Base-by-base conservation (phyloP, 2,329 filamentous ascomycete species). In the Penicillium sp. region DNA sequence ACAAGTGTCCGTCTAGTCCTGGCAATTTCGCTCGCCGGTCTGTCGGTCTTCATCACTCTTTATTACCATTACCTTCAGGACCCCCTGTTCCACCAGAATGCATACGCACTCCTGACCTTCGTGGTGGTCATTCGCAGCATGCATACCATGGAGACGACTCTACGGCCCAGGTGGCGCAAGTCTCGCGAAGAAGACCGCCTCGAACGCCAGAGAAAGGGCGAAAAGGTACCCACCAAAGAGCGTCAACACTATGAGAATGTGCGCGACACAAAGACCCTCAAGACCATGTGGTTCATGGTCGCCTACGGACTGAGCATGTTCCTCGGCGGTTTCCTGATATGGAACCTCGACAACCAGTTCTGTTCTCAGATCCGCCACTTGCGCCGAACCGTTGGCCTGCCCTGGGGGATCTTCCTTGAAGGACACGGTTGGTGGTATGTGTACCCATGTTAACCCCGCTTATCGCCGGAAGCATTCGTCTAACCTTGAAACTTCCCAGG, bases 21-120 rank as follows among this genome's bases (percentile, higher is more conserved):
- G 8, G 88, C 78, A 7, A 38, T 85, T 4, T 77, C 76, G 13
- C 77, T 89, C 9, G 66, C 84, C 6, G 72, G 72, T 9, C 69
- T 86, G 28, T 78, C 82, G n/a, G 70, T 75, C 34, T 87, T 85
- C 64, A 92, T 95, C 69, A 94, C 90, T 13, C 78, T 88, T 38
- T 83, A 88, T 70, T 95, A 95, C 72, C 88, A 91, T 66, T 84
- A 89, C 57, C 84, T 91, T 15, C 89, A 92, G 67, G 86, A 95
- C 59, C 89, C 90, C 0, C 77, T 83, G 1, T 95, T 95, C 70
- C 90, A 95, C 72, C 89, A 95, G 68, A 85, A 84, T 55, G 87
- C 86, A 4, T 95, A 91, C 62, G 88, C 85, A 1, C 66, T 87
- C 3, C 74, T 95, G 41, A 94, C 89, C 0, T 79, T 80, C 5